Base-by-base conservation (phyloP, 2,329 filamentous ascomycete genomes). In the Sporothrix phasma region DNA sequence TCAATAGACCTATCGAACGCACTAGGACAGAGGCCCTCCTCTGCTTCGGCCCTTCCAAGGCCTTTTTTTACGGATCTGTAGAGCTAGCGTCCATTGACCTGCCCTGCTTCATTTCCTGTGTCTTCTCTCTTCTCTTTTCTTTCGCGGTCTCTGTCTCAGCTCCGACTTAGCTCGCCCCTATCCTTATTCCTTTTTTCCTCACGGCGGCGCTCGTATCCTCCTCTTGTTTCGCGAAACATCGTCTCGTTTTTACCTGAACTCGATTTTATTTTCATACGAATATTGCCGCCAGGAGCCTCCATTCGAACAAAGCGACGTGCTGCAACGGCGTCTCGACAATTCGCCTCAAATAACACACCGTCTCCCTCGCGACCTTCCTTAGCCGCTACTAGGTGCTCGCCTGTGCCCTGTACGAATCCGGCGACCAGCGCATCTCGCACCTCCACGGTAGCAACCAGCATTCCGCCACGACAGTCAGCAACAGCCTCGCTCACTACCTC, bases 141-240 rank as follows among this genome's bases (percentile, higher is more conserved):
- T 37, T 64, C 62, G 19, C 17, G 7, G 22, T 11, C 22, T 6
- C 37, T 41, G 51, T 58, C 58, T 53, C 46, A 51, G 47, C 63
- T 64, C 56, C 37, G 15, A 46, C 47, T 64, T 60, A 64, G 62
- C 61, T 63, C 26, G 59, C 59, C 59, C 39, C 47, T 59, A 63
- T 63, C 47, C 31, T 46, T 59, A 34, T 47, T 53, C 54, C 19
- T 24, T 54, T 37, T 61, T 39, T 15, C 11, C 26, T 58, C 34
- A 19, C 26, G 8, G 22, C 63, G 29, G 59, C 26, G 24, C 47
- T 45, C 31, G 19, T 37, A 26, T 64, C 41, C 54, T 54, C 61
- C 61, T 24, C 56, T 54, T 59, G 22, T 56, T 59, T 37, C 24
- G 34, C 22, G 31, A n/a, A 43, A 43, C 26, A 45, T 15, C 41